phyloP scores from a whole-genome alignment of 306 rosid genomes.

The Quillaja saponaria region DNA sequence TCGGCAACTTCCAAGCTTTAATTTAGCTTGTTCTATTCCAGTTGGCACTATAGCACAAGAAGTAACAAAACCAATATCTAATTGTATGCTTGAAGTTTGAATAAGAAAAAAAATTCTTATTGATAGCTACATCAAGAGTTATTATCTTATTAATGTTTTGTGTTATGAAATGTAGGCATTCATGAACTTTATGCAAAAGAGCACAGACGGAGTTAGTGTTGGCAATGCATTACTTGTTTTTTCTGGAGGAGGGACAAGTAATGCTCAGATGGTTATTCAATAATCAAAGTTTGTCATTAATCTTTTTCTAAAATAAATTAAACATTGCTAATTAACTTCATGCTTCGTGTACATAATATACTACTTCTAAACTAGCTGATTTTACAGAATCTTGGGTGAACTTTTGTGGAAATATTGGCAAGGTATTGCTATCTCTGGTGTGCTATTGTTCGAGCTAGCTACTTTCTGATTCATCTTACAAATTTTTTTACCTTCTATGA shows the following conservation, averaged over 20 bases:
- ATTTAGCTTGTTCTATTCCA: no score
- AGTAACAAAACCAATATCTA: no score
- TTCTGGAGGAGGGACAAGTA: slow-evolving; percentile 55
- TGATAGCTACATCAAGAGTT: not conserved
- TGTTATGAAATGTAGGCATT: slow-evolving; percentile 39
- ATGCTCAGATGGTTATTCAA: slow-evolving; percentile 64
- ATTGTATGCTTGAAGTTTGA: no score
- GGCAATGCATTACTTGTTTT: slow-evolving; percentile 67
- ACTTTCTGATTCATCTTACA: not conserved
- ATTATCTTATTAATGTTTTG: not conserved
- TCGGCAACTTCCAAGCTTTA: no score
- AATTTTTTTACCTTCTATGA: not conserved
- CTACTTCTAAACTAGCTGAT: slow-evolving; percentile 6
- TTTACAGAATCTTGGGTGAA: slow-evolving; percentile 71
- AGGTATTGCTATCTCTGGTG: slow-evolving; percentile 72
- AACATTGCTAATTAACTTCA: not conserved
- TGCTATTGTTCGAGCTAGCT: slow-evolving; percentile 8
- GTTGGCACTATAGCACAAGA: no score
- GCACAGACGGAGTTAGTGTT: slow-evolving; percentile 74
- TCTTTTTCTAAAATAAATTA: slow-evolving; percentile 7
- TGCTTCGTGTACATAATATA: slow-evolving; percentile 8
- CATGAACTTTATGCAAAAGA: slow-evolving; percentile 65
- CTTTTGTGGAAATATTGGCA: slow-evolving; percentile 74
- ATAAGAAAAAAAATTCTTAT: not conserved
- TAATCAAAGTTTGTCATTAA: slow-evolving; percentile 62